A percentile compares a stretch with the other conserved stretches of the same genome.
phyloP scores from a whole-genome alignment of 768 basidiomycete species.

The Lyophyllum semitale region DNA sequence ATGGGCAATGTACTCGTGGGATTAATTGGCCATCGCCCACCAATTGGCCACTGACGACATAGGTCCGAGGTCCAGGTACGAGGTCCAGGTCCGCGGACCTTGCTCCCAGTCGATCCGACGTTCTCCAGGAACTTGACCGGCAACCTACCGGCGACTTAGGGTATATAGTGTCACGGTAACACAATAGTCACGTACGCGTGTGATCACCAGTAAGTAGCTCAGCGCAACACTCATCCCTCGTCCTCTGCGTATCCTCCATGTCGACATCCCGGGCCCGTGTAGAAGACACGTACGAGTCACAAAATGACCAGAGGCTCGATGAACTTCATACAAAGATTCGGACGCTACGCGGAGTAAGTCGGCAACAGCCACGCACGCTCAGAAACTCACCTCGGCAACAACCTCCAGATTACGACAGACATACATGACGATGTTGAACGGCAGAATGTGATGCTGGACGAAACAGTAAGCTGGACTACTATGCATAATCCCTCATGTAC shows the following conservation, averaged over 20 bases:
- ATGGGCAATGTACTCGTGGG: too few relatives aligned
- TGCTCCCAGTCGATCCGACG: too few relatives aligned
- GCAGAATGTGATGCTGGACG: conserved; percentile 78
- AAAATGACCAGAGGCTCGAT: conserved; percentile 84
- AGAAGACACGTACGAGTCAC: conserved; percentile 79
- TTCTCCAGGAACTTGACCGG: too few relatives aligned
- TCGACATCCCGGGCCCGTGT: conserved; percentile 45
- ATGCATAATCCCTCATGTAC: not conserved
- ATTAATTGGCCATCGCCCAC: too few relatives aligned
- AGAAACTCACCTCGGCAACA: not conserved
- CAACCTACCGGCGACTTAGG: too few relatives aligned
- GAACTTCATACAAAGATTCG: conserved; percentile 85
- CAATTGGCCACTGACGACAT: too few relatives aligned
- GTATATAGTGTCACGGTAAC: not conserved
- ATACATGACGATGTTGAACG: conserved; percentile 84
- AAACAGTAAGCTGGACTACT: conserved; percentile 52
- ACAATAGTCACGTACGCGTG: not conserved
- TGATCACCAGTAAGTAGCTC: too few relatives aligned
- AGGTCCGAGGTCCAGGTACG: too few relatives aligned
- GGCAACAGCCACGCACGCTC: not conserved
- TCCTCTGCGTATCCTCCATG: conserved; percentile 24
- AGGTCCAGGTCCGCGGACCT: too few relatives aligned
- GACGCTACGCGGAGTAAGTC: conserved; percentile 73
- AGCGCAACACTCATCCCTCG: not conserved
- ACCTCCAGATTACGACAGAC: conserved; percentile 76